These are phyloP conservation scores for Hirschfeldia incana DNA, from an alignment of 345 rosid species.

Conservation along the genomic window DNA sequence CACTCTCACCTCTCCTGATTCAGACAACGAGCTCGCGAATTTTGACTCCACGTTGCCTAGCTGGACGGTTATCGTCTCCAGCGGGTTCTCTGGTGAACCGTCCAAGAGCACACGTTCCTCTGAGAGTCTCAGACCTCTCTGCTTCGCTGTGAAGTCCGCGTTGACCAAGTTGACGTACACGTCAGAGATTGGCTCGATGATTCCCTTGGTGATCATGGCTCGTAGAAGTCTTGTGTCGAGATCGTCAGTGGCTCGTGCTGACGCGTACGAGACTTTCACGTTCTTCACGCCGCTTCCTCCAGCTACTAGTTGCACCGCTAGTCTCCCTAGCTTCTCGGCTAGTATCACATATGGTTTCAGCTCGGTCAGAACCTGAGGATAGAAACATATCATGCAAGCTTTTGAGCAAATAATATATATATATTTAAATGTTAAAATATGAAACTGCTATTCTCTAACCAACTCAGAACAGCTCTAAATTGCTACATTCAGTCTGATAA, in stretches of 20 bases:
- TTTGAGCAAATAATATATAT: not conserved
- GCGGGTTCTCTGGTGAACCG: constrained; percentile 74
- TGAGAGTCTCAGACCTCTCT: constrained; percentile 69
- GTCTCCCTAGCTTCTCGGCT: constrained; percentile 71
- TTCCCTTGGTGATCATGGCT: constrained; percentile 79
- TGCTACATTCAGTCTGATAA: no score
- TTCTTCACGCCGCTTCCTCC: constrained; percentile 81
- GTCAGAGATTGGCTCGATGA: constrained; percentile 73
- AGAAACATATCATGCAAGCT: not conserved
- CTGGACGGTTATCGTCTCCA: constrained; percentile 68
- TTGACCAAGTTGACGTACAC: constrained; percentile 78
- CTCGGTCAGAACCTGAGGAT: constrained; percentile 65
- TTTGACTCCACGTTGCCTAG: constrained; percentile 74
- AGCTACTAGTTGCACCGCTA: constrained; percentile 69
- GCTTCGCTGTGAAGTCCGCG: constrained; percentile 80
- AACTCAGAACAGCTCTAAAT: no score
- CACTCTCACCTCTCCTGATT: constrained; percentile 67
- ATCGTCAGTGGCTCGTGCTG: constrained; percentile 73
- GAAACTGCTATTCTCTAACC: no score
- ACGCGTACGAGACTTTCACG: constrained; percentile 66
- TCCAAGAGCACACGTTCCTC: constrained; percentile 63
- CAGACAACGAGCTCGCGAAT: constrained; percentile 77
- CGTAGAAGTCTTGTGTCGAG: constrained; percentile 86
- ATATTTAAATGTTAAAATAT: no score
- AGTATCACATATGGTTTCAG: constrained; percentile 72